Percentiles rank a stretch among this genome's conserved stretches.
phyloP scores from a whole-genome alignment of 129 eudicot genomes.

The Centrapalus pauciflorus region DNA sequence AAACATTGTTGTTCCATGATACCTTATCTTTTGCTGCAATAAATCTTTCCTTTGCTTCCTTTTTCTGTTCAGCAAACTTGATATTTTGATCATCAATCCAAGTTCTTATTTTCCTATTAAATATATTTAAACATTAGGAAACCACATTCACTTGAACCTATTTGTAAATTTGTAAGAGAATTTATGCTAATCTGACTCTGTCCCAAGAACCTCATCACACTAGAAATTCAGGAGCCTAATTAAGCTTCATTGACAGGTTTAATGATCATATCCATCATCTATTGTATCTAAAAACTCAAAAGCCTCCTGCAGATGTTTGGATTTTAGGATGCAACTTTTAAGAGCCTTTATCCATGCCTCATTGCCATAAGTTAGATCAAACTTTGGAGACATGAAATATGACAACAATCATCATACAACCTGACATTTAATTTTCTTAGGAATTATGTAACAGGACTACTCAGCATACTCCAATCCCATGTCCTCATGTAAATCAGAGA shows the following conservation, averaged over 20 bases:
- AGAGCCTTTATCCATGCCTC: no score
- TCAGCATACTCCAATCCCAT: no score
- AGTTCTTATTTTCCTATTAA: constrained; percentile 42
- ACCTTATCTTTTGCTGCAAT: constrained; percentile 56
- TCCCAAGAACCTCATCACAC: constrained; percentile 64
- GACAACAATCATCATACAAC: no score
- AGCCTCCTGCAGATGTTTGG: constrained; percentile 25
- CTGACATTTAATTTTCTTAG: no score
- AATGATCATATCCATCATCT: constrained; percentile 42
- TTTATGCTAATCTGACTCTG: constrained; percentile 37
- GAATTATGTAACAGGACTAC: no score
- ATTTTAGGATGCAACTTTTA: no score
- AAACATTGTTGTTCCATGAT: neutral
- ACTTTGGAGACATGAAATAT: no score
- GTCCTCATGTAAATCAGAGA: no score
- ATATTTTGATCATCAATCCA: constrained; percentile 53
- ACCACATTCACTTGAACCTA: neutral
- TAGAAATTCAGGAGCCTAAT: constrained; percentile 35
- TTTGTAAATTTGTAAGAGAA: neutral
- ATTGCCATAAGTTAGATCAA: no score
- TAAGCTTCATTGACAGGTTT: constrained; percentile 48
- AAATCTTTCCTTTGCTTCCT: constrained; percentile 43
- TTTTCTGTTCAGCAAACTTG: constrained; percentile 40
- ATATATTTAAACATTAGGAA: neutral
- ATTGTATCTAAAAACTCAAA: constrained; percentile 25